Conservation (phyloP, 2,329 filamentous ascomycete species). For the Colletotrichum spaethianum region DNA sequence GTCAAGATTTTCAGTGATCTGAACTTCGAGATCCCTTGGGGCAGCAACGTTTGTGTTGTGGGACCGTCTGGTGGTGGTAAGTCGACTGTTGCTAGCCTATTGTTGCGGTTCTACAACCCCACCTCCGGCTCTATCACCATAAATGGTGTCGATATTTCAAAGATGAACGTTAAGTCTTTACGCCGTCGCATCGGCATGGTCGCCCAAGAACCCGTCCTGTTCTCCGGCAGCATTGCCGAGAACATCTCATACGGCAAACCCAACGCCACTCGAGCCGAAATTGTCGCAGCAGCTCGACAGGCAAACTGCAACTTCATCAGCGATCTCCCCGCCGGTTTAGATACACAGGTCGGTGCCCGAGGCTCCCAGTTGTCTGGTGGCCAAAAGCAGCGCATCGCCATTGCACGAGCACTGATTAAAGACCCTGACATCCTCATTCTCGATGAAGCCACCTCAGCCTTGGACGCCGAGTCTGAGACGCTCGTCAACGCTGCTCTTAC, state of each 20-base stretch:
- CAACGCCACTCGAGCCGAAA: conserved; percentile 81
- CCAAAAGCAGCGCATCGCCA: conserved; percentile 98
- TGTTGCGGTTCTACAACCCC: conserved; percentile 92
- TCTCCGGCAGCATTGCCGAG: conserved; percentile 87
- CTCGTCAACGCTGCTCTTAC: conserved; percentile 93
- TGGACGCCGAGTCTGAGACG: conserved; percentile 97
- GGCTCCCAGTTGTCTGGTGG: conserved; percentile 95
- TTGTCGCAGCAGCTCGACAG: conserved; percentile 87
- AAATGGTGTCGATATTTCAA: conserved; percentile 84
- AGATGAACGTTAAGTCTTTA: conserved; percentile 94
- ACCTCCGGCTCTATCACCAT: conserved; percentile 84
- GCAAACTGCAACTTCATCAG: conserved; percentile 98
- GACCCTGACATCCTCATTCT: conserved; percentile 97
- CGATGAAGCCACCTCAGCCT: conserved; percentile 94
- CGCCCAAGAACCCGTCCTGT: conserved; percentile 93
- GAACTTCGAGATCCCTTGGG: conserved; percentile 91
- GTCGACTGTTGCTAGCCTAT: conserved; percentile 91
- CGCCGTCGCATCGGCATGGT: conserved; percentile 95
- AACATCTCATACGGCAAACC: conserved; percentile 95
- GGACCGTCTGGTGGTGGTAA: conserved; percentile 97
- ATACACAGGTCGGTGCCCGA: conserved; percentile 92
- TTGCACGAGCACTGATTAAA: conserved; percentile 94
- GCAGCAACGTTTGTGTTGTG: conserved; percentile 95
- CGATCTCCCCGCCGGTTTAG: conserved; percentile 95
- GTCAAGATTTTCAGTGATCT: conserved; percentile 92